A percentile compares a stretch with the other conserved stretches of the same genome.
Evolutionary conservation across 164 flowering plant species (phyloP).

Genomic region (Taxillus chinensis): DNA sequence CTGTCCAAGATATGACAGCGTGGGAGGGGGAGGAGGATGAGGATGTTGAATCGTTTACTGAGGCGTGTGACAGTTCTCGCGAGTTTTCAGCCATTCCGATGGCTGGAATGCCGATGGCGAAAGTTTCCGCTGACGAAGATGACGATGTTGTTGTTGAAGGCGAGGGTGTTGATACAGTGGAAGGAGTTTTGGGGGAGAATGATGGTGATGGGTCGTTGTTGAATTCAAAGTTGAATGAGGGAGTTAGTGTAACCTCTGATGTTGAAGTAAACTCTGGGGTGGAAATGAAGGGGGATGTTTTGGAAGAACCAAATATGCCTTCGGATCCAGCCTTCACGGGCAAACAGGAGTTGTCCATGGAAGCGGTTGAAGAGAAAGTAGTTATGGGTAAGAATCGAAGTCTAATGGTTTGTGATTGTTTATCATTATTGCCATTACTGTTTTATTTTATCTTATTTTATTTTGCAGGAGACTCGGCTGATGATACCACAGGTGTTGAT

Average conservation of each 20-base stretch:
- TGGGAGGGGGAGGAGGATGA: constrained; percentile 10
- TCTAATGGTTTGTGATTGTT: background rate
- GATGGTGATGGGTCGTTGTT: constrained; percentile 1
- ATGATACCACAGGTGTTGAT: constrained; percentile 15
- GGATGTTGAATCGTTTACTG: constrained; percentile 3
- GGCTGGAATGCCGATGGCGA: constrained; percentile 21
- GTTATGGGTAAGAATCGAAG: background rate
- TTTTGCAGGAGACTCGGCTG: constrained; percentile 20
- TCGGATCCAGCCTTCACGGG: constrained; percentile 3
- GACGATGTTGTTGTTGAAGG: constrained; percentile 18
- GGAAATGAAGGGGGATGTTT: constrained; percentile 2
- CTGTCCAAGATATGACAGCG: constrained; percentile 13
- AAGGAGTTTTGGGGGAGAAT: background rate
- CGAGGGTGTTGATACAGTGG: constrained; percentile 1
- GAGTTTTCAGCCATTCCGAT: constrained; percentile 2
- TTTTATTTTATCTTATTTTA: constrained; percentile 11
- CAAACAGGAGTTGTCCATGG: constrained; percentile 11
- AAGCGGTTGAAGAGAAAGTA: constrained; percentile 1
- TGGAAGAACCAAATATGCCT: background rate
- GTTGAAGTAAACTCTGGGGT: constrained; percentile 2
- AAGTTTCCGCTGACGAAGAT: constrained; percentile 24
- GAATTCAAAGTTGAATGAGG: constrained; percentile 3
- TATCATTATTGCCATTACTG: constrained; percentile 9
- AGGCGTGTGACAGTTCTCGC: constrained; percentile 9
- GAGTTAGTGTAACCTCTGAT: constrained; percentile 1